Base-by-base conservation (phyloP, 176 grass and related monocot genomes). In the Zizania latifolia region DNA sequence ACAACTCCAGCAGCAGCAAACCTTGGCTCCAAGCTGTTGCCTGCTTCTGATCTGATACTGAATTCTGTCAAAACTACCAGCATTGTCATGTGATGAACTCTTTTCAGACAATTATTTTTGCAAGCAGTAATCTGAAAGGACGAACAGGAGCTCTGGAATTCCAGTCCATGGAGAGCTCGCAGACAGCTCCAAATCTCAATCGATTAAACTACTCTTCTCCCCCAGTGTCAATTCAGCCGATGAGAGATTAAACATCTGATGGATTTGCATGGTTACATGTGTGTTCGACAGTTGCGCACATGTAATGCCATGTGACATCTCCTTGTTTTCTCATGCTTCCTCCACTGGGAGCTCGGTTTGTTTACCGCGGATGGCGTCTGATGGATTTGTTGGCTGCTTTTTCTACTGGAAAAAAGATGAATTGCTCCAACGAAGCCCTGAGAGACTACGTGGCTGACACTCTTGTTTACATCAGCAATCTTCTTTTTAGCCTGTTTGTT, bases 391-490 rank as follows among this genome's bases (percentile, higher is more conserved):
- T 48, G 27, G 36, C 16, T 36, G 30, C 62, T 63, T 45, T 64
- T 78, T 45, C 71, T 78, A 81, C 71, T n/a, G n/a, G 65, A 64
- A 72, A 70, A 39, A 69, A 75, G 72, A 61, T 58, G 35, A 82
- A 38, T 45, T 19, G 24, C 56, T 76, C 26, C 44, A 62, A 80
- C 76, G 17, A 58, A 40, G 19, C 30, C 29, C 50, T 0, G 27
- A 22, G 43, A 12, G 65, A 19, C 66, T 72, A 24, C 85, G 85
- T 87, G 79, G 85, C 30, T 87, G 73, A 78, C 79, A 77, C 65
- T 33, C 10, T 21, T 35, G 27, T 8, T 63, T 58, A 14, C 72
- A 24, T 77, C 84, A 65, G 19, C 75, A n/a, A 27, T 27, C 48
- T 38, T 36, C 44, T 36, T 37, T 68, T n/a, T n/a, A n/a, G n/a